Evolutionary conservation across 805 yeast genomes (phyloP), one percentile per base, ranked within the genome.

Genomic region (Cyberlindnera xylosilytica): DNA sequence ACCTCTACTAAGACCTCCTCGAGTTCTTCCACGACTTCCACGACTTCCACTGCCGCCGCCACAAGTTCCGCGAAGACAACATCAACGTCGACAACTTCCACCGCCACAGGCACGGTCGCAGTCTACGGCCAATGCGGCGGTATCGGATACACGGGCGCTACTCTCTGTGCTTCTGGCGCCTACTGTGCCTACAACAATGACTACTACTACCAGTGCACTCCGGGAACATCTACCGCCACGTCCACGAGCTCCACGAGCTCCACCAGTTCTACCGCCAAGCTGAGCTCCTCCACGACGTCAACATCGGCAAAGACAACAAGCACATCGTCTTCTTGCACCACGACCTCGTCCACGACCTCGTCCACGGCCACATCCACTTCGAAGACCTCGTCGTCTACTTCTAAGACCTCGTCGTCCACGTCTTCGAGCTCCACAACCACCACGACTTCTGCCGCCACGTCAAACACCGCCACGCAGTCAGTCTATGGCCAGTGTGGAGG

Each of bases 401-500:
- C 29, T 26, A 8, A 42, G 12, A 38, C 46, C 4, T 24, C 40
- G 6, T 34, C 48, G 10, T 15, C 51, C n/a, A 26, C 24, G 24
- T 22, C 24, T 22, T 22, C 29, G n/a, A 26, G 6, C 8, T 8
- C 29, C n/a, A 13, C 15, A 5, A 32, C 40, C 4, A 17, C 45
- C 5, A 19, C 47, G 3, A 18, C 34, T 11, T 12, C 40, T 3
- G 12, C 39, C 22, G 16, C 38, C 24, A 16, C 41, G 5, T 3
- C 41, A 7, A 39, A 20, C 23, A 31, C 43, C 12, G 20, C 19
- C 8, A 36, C 41, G 2, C 26, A 23, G 9, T n/a, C 45, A 2
- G 27, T 30, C 18, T 50, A 40, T 29, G 51, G 41, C 9, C 45
- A 38, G 20, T 53, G 55, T 43, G 57, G 57, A 31, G 53, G 55